Evolutionary conservation across 257 asterid genomes (phyloP).

Genomic region (Solanum tarapatanum): DNA sequence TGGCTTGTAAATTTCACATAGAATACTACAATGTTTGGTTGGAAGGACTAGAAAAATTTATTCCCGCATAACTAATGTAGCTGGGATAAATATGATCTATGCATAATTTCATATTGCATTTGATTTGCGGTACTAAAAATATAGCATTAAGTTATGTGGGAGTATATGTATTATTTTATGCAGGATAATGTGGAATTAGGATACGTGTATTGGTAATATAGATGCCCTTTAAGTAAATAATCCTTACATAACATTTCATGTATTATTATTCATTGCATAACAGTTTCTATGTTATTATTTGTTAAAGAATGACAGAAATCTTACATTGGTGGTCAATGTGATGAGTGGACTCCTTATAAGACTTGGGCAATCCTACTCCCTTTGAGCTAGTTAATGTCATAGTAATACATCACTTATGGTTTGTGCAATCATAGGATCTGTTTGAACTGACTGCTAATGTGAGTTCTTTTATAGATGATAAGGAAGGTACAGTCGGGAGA

Average conservation of each 20-base stretch:
- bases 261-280: neutral
- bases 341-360: neutral
- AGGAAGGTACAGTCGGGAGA: slow-evolving; percentile 49
- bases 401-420: neutral
- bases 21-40: neutral
- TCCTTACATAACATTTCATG: neutral
- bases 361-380: neutral
- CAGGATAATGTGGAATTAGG: neutral
- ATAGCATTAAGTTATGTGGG: neutral
- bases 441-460: neutral
- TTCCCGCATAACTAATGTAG: neutral
- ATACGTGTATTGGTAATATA: neutral
- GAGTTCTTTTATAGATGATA: slow-evolving; percentile 38
- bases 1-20: neutral
- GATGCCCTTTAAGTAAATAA: neutral
- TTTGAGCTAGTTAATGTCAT: neutral
- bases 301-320: neutral
- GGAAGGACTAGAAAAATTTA: neutral
- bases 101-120: neutral
- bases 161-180: neutral
- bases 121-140: neutral
- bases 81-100: neutral
- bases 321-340: neutral
- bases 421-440: neutral
- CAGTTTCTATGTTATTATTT: neutral